phyloP scores from a whole-genome alignment of 495 filamentous ascomycete genomes.

The Penicillium bovifimosum region DNA sequence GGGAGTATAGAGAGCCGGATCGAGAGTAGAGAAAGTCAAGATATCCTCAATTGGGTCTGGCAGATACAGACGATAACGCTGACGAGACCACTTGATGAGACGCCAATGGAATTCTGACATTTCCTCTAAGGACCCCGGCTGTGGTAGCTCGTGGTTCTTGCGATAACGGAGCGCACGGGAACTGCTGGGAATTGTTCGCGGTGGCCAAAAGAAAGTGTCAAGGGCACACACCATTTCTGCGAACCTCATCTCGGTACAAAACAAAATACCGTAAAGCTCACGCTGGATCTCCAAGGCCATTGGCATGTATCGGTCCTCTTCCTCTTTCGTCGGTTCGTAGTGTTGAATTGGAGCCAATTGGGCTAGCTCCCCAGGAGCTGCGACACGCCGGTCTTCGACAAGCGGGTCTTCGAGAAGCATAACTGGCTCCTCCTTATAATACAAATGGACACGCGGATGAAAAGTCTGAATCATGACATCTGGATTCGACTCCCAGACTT shows the following conservation, averaged over 20 bases:
- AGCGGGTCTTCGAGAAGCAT: constrained; percentile 48
- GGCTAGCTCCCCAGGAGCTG: constrained; percentile 9
- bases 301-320: constrained; percentile 46
- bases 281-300: constrained; percentile 43
- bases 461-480: constrained; percentile 73
- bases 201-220: constrained; percentile 61
- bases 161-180: constrained; percentile 25
- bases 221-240: constrained; percentile 32
- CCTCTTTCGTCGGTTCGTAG: background rate
- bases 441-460: constrained; percentile 60
- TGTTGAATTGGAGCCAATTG: constrained; percentile 21
- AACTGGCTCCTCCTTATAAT: constrained; percentile 66
- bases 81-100: constrained; percentile 67
- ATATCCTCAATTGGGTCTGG: constrained; percentile 58
- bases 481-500: constrained; percentile 58
- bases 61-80: constrained; percentile 27
- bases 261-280: constrained; percentile 44
- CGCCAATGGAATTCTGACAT: constrained; percentile 63
- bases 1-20: constrained; percentile 65
- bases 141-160: constrained; percentile 31
- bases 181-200: constrained; percentile 57
- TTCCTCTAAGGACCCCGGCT: constrained; percentile 38
- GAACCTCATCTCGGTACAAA: constrained; percentile 30
- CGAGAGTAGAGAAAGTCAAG: constrained; percentile 71
- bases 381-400: too few species aligned